phyloP scores from a whole-genome alignment of 1,284 basidiomycete species.

The Meira miltonrushii region DNA sequence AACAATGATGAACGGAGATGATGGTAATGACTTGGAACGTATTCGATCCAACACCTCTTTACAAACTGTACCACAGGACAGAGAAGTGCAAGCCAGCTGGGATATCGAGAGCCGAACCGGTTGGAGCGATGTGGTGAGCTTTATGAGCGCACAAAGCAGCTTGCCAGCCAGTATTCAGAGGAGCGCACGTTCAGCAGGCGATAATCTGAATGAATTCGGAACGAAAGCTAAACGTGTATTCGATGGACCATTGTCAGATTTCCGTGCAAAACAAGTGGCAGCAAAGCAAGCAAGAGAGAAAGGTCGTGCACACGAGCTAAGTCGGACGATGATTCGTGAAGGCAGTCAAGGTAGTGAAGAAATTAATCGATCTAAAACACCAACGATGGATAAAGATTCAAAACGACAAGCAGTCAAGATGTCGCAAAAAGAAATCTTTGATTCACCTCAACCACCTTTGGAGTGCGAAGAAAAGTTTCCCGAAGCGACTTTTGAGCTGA shows the following conservation, averaged over 20 bases:
- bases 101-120: conserved; percentile 34
- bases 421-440: conserved; percentile 24
- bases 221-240: neutral
- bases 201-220: neutral
- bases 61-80: conserved; percentile 8
- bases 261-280: neutral
- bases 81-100: neutral
- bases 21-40: neutral
- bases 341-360: neutral
- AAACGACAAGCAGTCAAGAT: conserved; percentile 10
- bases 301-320: neutral
- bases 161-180: neutral
- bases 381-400: neutral
- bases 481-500: conserved; percentile 29
- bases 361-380: neutral
- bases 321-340: neutral
- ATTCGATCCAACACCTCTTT: conserved; percentile 5
- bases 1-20: too few relatives aligned
- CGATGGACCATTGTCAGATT: neutral
- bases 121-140: conserved; percentile 35
- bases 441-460: conserved; percentile 32
- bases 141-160: conserved; percentile 13
- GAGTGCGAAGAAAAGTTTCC: conserved; percentile 30
- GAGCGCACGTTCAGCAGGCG: neutral
- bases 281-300: neutral